phyloP scores from a whole-genome alignment of 2,329 filamentous ascomycete genomes.

The Paracoccidioides brasiliensis region DNA sequence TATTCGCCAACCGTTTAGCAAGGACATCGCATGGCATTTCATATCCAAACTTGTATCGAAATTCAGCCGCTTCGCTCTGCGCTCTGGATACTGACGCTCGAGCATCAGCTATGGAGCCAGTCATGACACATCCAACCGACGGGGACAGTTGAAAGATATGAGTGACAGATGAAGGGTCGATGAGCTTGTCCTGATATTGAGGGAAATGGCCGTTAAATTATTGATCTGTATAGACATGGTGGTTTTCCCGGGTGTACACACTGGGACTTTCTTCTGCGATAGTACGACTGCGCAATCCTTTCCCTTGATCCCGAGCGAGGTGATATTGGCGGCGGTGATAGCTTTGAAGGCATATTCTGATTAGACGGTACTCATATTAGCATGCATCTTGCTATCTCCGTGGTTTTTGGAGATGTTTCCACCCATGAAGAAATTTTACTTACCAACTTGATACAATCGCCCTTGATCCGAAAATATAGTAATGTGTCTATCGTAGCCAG shows the following conservation, averaged over 20 bases:
- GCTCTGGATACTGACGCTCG: conserved; percentile 85
- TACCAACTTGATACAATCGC: conserved; percentile 98
- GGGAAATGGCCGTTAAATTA: neutral
- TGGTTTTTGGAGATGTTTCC: neutral
- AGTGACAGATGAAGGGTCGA: conserved; percentile 91
- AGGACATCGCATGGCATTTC: conserved; percentile 98
- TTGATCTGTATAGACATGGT: neutral
- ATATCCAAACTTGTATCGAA: conserved; percentile 97
- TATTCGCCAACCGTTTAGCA: conserved; percentile 94
- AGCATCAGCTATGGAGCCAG: conserved; percentile 94
- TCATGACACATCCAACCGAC: conserved; percentile 96
- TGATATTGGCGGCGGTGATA: conserved; percentile 98
- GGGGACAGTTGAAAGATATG: conserved; percentile 96
- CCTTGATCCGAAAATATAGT: conserved; percentile 99
- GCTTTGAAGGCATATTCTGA: conserved; percentile 99
- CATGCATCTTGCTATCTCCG: no score
- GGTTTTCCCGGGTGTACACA: conserved; percentile 39
- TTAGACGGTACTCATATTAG: neutral
- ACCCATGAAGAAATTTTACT: conserved; percentile 28
- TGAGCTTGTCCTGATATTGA: conserved; percentile 74
- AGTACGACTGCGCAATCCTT: conserved; percentile 95
- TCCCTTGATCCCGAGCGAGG: conserved; percentile 86
- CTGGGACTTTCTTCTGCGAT: conserved; percentile 98
- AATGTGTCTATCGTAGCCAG: conserved; percentile 96
- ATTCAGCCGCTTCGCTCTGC: conserved; percentile 90